These are phyloP conservation scores for Penicillium malachiteum DNA, from an alignment of 495 filamentous ascomycete genomes.

Conservation along the genomic window DNA sequence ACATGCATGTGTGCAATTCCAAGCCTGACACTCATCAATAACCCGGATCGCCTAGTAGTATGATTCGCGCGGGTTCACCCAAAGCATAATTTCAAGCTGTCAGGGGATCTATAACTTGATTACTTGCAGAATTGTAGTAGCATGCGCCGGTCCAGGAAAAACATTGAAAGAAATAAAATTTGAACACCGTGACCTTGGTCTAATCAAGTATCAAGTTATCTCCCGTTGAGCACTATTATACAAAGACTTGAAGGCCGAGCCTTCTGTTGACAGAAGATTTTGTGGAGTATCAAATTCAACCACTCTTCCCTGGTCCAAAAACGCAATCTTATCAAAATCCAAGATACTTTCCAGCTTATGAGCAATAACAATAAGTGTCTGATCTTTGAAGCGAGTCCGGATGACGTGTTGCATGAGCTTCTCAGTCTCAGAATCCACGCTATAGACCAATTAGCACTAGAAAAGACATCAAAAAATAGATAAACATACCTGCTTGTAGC, in stretches of 20 bases:
- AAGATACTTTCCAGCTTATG: slow-evolving; percentile 36
- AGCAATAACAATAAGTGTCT: slow-evolving; percentile 34
- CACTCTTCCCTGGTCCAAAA: slow-evolving; percentile 31
- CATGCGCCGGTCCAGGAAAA: too few relatives aligned
- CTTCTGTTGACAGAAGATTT: slow-evolving; percentile 17
- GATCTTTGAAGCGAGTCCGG: slow-evolving; percentile 25
- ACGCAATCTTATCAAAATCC: slow-evolving; percentile 35
- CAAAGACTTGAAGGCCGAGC: slow-evolving; percentile 18
- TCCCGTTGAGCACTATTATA: slow-evolving; percentile 9
- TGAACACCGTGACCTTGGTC: not conserved
- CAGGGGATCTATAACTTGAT: too few relatives aligned
- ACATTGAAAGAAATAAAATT: too few relatives aligned
- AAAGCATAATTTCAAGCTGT: too few relatives aligned
- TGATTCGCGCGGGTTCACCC: too few relatives aligned
- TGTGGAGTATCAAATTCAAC: slow-evolving; percentile 30
- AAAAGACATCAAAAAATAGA: not conserved
- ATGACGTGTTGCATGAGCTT: slow-evolving; percentile 32
- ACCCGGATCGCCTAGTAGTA: too few relatives aligned
- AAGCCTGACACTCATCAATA: too few relatives aligned
- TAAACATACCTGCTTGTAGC: slow-evolving; percentile 38
- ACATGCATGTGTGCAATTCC: too few relatives aligned
- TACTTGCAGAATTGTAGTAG: too few relatives aligned
- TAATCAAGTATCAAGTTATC: not conserved
- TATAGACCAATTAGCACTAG: slow-evolving; percentile 9
- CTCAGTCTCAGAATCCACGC: slow-evolving; percentile 34